phyloP scores from a whole-genome alignment of 495 filamentous ascomycete genomes.

The Penicillium crystallinum region DNA sequence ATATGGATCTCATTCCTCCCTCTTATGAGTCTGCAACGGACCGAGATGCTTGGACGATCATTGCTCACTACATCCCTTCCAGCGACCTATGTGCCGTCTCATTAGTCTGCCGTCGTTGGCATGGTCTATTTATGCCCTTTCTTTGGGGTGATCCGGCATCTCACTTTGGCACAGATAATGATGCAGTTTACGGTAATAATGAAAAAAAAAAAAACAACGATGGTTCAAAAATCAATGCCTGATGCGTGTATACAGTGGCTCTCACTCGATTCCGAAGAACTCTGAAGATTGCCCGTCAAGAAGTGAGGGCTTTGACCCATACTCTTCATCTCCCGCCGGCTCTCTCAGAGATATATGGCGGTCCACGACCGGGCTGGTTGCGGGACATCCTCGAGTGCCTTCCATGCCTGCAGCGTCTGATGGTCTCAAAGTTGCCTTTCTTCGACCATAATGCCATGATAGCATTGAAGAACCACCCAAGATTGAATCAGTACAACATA shows the following conservation, averaged over 20 bases:
- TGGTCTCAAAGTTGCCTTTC: constrained; percentile 57
- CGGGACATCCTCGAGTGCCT: constrained; percentile 56
- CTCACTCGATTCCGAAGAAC: constrained; percentile 59
- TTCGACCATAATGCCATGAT: constrained; percentile 60
- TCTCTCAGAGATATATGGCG: constrained; percentile 60
- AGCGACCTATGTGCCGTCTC: constrained; percentile 55
- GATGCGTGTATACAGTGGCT: constrained; percentile 41
- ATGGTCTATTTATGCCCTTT: constrained; percentile 54
- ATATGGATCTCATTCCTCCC: constrained; percentile 53
- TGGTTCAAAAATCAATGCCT: background rate
- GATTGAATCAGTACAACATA: constrained; percentile 33
- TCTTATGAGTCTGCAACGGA: constrained; percentile 55
- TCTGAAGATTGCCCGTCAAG: constrained; percentile 48
- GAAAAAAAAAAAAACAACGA: background rate
- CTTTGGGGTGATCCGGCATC: constrained; percentile 64
- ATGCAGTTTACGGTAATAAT: constrained; percentile 54
- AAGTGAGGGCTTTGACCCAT: constrained; percentile 54
- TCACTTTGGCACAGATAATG: constrained; percentile 58
- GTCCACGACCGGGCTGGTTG: constrained; percentile 57
- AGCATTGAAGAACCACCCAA: constrained; percentile 33
- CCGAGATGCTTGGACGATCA: constrained; percentile 56
- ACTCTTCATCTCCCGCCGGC: constrained; percentile 65
- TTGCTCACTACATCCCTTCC: constrained; percentile 56
- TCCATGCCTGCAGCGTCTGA: constrained; percentile 55
- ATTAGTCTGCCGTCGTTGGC: constrained; percentile 55